phyloP scores from a whole-genome alignment of 2,329 filamentous ascomycete species.

The Lizonia empirigonia region DNA sequence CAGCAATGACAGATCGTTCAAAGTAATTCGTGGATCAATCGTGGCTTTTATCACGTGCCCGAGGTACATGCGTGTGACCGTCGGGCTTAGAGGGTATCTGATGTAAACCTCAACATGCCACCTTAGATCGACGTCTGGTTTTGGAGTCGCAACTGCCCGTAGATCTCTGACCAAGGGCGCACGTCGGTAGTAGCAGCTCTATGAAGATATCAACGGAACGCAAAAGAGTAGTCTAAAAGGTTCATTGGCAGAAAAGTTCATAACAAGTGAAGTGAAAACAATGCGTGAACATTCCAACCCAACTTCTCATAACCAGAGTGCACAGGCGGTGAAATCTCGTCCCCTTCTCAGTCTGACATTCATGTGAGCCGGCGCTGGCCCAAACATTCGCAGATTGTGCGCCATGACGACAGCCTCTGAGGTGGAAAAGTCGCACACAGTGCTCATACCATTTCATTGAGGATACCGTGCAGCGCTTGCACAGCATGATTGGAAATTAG shows the following conservation, averaged over 20 bases:
- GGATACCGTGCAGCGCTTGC: conserved; percentile 5
- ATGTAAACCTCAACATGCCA: conserved; percentile 28
- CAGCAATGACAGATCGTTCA: conserved; percentile 5
- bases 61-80: conserved; percentile 5
- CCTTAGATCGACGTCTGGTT: conserved; percentile 17
- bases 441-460: conserved; percentile 15
- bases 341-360: not conserved
- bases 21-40: conserved; percentile 5
- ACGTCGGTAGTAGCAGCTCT: conserved; percentile 16
- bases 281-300: not conserved
- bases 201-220: not conserved
- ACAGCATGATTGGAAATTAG: conserved; percentile 26
- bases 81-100: conserved; percentile 7
- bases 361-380: not conserved
- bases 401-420: conserved; percentile 21
- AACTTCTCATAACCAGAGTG: conserved; percentile 14
- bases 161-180: conserved; percentile 11
- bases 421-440: conserved; percentile 17
- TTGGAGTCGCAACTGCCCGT: conserved; percentile 10
- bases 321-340: conserved; percentile 20
- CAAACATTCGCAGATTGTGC: conserved; percentile 20
- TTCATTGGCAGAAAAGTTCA: not conserved
- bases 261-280: not conserved
- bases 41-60: conserved; percentile 15
- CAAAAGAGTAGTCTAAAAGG: not conserved